A percentile compares a stretch with the other conserved stretches of the same genome.
phyloP scores from a whole-genome alignment of 148 eudicot genomes.

The Linanthus parryae region DNA sequence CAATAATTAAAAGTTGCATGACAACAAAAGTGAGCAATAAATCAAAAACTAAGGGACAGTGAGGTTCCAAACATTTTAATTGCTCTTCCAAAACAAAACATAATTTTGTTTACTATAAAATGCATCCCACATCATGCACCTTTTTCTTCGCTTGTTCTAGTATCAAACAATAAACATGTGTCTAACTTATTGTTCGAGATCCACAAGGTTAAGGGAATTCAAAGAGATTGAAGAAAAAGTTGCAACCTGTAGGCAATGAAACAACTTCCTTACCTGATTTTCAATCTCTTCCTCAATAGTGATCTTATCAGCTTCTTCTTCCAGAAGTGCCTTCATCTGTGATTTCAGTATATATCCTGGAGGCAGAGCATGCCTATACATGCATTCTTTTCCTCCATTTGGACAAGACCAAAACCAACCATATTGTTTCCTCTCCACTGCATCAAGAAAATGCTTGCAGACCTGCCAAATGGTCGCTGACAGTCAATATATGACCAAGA shows the following conservation, averaged over 20 bases:
- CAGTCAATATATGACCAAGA: no score
- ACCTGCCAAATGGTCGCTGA: conserved; percentile 41
- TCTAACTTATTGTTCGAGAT: no score
- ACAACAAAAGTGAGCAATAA: no score
- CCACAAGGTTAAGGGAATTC: no score
- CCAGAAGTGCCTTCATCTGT: conserved; percentile 94
- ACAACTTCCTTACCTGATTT: conserved; percentile 39
- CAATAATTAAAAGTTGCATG: no score
- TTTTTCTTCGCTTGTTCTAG: no score
- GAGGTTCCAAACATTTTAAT: no score
- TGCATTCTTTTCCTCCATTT: conserved; percentile 88
- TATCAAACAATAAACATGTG: no score
- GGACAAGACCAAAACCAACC: conserved; percentile 99
- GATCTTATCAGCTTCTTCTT: conserved; percentile 76
- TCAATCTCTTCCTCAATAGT: conserved; percentile 73
- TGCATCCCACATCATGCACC: no score
- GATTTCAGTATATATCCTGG: conserved; percentile 90
- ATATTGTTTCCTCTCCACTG: conserved; percentile 94
- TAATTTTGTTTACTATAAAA: no score
- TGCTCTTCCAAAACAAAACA: no score
- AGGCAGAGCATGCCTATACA: conserved; percentile 93
- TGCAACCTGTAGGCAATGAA: background rate
- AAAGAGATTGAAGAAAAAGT: background rate
- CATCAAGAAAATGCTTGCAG: conserved; percentile 86
- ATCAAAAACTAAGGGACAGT: no score